These are phyloP conservation scores for Pyrenopolyporus hunteri DNA, from an alignment of 495 filamentous ascomycete genomes.

Conservation along the genomic window DNA sequence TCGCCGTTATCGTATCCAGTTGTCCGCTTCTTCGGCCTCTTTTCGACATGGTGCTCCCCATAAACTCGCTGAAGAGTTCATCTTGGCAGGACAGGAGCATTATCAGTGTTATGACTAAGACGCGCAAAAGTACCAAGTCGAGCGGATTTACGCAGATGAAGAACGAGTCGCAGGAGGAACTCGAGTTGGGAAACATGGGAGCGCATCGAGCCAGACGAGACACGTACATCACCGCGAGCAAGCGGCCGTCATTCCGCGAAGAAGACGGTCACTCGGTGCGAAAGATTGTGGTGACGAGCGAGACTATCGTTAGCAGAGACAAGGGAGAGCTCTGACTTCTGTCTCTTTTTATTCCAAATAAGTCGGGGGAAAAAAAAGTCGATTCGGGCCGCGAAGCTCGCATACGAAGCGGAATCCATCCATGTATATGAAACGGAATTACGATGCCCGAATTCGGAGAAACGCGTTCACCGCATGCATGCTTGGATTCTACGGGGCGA, in stretches of 20 bases:
- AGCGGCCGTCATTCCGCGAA: constrained; percentile 13
- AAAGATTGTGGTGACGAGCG: constrained; percentile 34
- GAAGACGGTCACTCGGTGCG: constrained; percentile 23
- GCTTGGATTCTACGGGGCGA: not conserved
- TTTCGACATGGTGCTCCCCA: constrained; percentile 17
- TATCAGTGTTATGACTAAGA: constrained; percentile 13
- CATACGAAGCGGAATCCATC: not conserved
- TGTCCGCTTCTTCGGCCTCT: constrained; percentile 28
- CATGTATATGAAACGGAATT: constrained; percentile 5
- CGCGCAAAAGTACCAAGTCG: constrained; percentile 29
- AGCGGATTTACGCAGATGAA: constrained; percentile 34
- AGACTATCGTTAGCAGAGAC: constrained; percentile 29
- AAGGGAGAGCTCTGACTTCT: constrained; percentile 30
- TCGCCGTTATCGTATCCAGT: constrained; percentile 34
- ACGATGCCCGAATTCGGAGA: not conserved
- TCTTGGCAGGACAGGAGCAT: constrained; percentile 9
- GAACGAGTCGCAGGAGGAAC: constrained; percentile 20
- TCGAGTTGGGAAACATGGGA: constrained; percentile 34
- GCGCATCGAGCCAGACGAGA: constrained; percentile 29
- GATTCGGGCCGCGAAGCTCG: constrained; percentile 18
- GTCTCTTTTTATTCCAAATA: not conserved
- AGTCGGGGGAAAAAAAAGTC: constrained; percentile 11
- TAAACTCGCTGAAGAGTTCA: not conserved
- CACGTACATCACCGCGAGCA: constrained; percentile 27
- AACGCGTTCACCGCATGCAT: not conserved